Conservation (phyloP, 352 stramenopile genomes). For the Phytopythium litorale region DNA sequence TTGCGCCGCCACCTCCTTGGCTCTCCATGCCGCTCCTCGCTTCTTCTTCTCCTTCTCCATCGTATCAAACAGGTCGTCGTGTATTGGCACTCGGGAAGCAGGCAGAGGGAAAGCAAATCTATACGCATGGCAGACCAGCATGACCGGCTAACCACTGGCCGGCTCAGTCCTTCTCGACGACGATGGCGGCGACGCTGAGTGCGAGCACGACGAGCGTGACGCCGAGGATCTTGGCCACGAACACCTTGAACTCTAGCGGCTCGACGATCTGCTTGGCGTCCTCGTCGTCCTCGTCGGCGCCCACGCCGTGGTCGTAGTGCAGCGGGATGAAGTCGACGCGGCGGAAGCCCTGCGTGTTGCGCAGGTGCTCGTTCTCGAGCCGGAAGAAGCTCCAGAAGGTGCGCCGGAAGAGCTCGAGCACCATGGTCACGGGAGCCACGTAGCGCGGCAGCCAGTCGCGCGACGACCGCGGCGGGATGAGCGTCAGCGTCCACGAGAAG, state of each 20-base stretch:
- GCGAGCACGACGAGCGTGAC: conserved; percentile 40
- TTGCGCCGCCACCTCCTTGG: background rate
- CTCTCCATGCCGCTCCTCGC: background rate
- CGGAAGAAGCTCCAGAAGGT: conserved; percentile 88
- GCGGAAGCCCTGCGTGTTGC: conserved; percentile 83
- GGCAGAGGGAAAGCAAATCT: background rate
- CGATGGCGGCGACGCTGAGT: conserved; percentile 46
- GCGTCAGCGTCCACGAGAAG: conserved; percentile 79
- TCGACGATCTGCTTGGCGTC: conserved; percentile 22
- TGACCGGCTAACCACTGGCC: too few species aligned
- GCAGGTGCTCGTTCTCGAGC: conserved; percentile 83
- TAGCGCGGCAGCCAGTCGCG: conserved; percentile 65
- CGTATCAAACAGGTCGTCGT: background rate
- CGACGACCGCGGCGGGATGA: conserved; percentile 66
- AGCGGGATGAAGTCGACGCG: conserved; percentile 82
- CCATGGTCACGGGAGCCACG: conserved; percentile 83
- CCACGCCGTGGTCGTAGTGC: conserved; percentile 75
- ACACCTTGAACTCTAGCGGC: conserved; percentile 37
- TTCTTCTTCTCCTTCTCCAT: background rate
- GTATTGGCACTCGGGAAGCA: background rate
- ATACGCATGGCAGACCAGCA: background rate
- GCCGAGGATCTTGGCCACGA: conserved; percentile 49
- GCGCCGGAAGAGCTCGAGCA: conserved; percentile 77
- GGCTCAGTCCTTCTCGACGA: conserved; percentile 29
- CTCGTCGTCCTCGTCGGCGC: conserved; percentile 35